These are phyloP conservation scores for Cercospora brassicicola DNA, from an alignment of 2,329 filamentous ascomycete genomes.

Conservation along the genomic window DNA sequence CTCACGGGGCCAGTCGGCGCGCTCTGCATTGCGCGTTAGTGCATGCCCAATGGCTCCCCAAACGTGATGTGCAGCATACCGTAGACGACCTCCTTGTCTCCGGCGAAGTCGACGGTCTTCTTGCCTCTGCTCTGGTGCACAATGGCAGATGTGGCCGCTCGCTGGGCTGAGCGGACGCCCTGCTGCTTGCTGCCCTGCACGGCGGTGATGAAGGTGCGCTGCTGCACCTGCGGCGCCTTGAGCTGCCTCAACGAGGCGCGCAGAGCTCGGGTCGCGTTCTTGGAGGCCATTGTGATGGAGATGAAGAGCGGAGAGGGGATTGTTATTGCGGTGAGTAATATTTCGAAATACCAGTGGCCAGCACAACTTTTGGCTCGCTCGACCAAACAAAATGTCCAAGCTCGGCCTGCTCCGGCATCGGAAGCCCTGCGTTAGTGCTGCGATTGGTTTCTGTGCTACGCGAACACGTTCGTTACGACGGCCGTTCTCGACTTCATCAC, in stretches of 20 bases:
- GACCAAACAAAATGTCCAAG: background rate
- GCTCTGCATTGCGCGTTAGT: conserved; percentile 61
- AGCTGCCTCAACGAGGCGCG: conserved; percentile 59
- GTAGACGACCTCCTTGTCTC: conserved; percentile 89
- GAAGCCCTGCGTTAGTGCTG: background rate
- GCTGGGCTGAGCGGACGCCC: conserved; percentile 46
- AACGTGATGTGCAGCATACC: conserved; percentile 56
- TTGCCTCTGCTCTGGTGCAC: conserved; percentile 74
- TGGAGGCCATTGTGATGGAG: conserved; percentile 66
- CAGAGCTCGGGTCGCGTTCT: conserved; percentile 66
- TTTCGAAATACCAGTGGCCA: conserved; percentile 3
- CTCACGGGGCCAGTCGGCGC: conserved; percentile 96
- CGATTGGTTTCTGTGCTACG: background rate
- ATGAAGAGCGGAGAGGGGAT: conserved; percentile 8
- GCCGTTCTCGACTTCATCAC: background rate
- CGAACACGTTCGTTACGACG: background rate
- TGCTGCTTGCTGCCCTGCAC: conserved; percentile 51
- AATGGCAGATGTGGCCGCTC: conserved; percentile 47
- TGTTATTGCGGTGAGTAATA: conserved; percentile 10
- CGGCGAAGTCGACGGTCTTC: conserved; percentile 99
- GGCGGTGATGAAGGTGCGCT: conserved; percentile 60
- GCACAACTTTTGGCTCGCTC: conserved; percentile 2
- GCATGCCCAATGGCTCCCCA: conserved; percentile 15
- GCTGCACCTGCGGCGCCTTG: conserved; percentile 51
- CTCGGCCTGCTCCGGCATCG: background rate